Evolutionary conservation across 2,329 filamentous ascomycete genomes (phyloP), one percentile per base, ranked within the genome.

Genomic region (Cryoendolithus antarcticus): DNA sequence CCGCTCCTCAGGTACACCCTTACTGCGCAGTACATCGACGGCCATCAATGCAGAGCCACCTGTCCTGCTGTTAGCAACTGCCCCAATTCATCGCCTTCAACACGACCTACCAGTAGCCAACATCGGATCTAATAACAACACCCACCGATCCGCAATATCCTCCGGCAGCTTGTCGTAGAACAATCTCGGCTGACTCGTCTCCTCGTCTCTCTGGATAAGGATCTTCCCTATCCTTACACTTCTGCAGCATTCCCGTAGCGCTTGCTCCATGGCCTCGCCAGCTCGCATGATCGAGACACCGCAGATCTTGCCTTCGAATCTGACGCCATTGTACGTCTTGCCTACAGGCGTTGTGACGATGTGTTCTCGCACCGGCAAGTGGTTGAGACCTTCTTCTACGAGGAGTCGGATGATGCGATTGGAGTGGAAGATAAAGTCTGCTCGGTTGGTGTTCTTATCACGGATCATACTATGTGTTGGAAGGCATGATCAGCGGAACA

Each of bases 171-270:
- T 98, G 55, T 96, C 89, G 63, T 96, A 98, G 63, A 96, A 98
- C 9, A 98, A 72, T 61, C 86, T 91, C 8, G 91, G 91, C 66
- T 81, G 75, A 39, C 81, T 74, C 1, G 91, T 96, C 65, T 96
- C 91, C 63, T 98, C 91, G 53, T 98, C 91, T 41, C 91, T 72
- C 65, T 98, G 91, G 56, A 98, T 98, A 51, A 98, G 69, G 47
- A 98, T 98, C 71, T 98, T 98, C 48, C 91, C 91, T 55, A 98
- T 98, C 46, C 91, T 75, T 36, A 98, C 91, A n/a, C 85, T 93
- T 38, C 91, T 81, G 65, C 91, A 98, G 66, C 91, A 98, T 63
- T 98, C 89, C 44, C 91, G 75, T 44, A 98, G 67, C 2, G 89
- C 91, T 63, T 96, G 86, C 65, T 98, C 91, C 91, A 98, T 98